Conservation (phyloP, 1,284 basidiomycete species). For the Ustilago curta region DNA sequence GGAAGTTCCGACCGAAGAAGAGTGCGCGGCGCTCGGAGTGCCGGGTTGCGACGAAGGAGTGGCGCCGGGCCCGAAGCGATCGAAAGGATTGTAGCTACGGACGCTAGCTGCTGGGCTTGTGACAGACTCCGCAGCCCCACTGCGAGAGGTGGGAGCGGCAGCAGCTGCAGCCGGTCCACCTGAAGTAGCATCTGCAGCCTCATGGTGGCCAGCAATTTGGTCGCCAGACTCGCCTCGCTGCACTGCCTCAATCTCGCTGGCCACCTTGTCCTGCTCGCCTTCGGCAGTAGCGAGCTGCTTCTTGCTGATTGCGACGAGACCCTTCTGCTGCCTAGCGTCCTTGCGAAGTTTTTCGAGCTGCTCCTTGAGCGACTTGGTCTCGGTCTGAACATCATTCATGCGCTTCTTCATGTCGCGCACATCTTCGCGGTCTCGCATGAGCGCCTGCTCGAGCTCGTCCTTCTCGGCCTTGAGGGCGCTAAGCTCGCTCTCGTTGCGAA, state of each 20-base stretch:
- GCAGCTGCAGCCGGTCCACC: slow-evolving; percentile 40
- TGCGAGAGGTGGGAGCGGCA: slow-evolving; percentile 37
- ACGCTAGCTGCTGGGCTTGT: slow-evolving; percentile 70
- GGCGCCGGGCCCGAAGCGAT: slow-evolving; percentile 73
- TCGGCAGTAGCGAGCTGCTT: slow-evolving; percentile 92
- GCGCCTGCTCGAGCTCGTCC: slow-evolving; percentile 86
- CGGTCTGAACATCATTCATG: slow-evolving; percentile 82
- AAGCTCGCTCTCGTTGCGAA: slow-evolving; percentile 90
- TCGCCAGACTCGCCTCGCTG: slow-evolving; percentile 72
- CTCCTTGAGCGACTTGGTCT: slow-evolving; percentile 79
- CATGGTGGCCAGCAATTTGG: slow-evolving; percentile 66
- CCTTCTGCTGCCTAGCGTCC: slow-evolving; percentile 95
- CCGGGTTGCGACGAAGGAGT: slow-evolving; percentile 14
- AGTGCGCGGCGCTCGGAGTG: slow-evolving; percentile 18
- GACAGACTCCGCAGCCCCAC: slow-evolving; percentile 28
- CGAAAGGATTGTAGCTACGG: slow-evolving; percentile 94
- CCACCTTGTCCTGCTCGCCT: slow-evolving; percentile 78
- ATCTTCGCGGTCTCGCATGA: slow-evolving; percentile 94
- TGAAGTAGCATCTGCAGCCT: slow-evolving; percentile 39
- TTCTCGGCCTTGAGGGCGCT: slow-evolving; percentile 90
- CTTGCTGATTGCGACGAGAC: slow-evolving; percentile 89
- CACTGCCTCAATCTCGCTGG: slow-evolving; percentile 74
- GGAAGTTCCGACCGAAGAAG: slow-evolving; percentile 49
- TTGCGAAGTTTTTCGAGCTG: slow-evolving; percentile 90
- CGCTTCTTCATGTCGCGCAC: slow-evolving; percentile 84